A percentile compares a stretch with the other conserved stretches of the same genome.
phyloP scores from a whole-genome alignment of 768 basidiomycete genomes.

The Panus rudis region DNA sequence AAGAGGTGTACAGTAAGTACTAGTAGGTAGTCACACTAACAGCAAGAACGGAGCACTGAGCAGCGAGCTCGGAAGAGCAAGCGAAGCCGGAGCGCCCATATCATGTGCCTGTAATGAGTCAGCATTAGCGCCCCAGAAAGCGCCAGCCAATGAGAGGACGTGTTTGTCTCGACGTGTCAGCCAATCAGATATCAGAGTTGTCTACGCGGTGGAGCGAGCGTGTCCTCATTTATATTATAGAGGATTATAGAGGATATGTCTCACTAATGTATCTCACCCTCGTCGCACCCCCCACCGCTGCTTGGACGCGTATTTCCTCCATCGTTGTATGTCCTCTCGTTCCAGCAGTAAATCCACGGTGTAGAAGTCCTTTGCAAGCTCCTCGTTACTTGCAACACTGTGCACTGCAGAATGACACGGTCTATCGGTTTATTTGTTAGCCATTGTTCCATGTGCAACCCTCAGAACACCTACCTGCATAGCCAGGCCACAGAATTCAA shows the following conservation, averaged over 20 bases:
- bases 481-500: slow-evolving; percentile 56
- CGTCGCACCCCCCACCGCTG: slow-evolving; percentile 22
- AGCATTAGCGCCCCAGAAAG: too few relatives aligned
- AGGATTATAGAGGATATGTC: too few relatives aligned
- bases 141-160: too few relatives aligned
- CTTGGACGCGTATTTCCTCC: slow-evolving; percentile 47
- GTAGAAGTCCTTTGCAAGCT: slow-evolving; percentile 42
- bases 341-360: slow-evolving; percentile 43
- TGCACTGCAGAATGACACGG: slow-evolving; percentile 50
- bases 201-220: not conserved
- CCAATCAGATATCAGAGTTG: not conserved
- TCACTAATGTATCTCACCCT: too few relatives aligned
- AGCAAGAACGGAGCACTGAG: too few relatives aligned
- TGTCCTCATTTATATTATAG: not conserved
- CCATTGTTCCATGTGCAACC: too few relatives aligned
- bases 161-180: not conserved
- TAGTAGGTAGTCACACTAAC: too few relatives aligned
- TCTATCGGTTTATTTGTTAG: slow-evolving; percentile 20
- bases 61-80: too few relatives aligned
- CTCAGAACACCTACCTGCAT: slow-evolving; percentile 31
- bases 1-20: too few relatives aligned
- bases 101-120: too few relatives aligned
- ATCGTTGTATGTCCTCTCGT: slow-evolving; percentile 49
- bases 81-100: too few relatives aligned
- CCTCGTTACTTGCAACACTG: slow-evolving; percentile 41